A percentile compares a stretch with the other conserved stretches of the same genome.
Evolutionary conservation across 129 eudicot genomes (phyloP).

Genomic region (Glebionis coronaria): DNA sequence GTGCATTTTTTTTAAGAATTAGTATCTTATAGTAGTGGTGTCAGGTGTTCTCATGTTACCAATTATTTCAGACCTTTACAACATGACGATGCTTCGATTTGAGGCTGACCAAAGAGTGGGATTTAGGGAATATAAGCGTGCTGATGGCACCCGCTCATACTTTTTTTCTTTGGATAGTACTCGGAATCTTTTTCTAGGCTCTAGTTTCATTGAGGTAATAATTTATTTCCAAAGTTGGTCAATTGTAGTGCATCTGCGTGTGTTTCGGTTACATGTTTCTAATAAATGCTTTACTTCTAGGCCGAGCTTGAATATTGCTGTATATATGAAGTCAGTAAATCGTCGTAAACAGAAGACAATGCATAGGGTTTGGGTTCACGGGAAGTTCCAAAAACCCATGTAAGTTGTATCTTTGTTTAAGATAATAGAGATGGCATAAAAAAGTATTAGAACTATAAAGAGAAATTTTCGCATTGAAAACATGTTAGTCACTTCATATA

Average conservation of each 20-base stretch:
- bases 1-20: too few species aligned
- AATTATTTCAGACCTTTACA: too few species aligned
- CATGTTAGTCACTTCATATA: slow-evolving; percentile 20
- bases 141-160: slow-evolving; percentile 89
- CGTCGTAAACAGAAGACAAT: slow-evolving; percentile 73
- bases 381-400: slow-evolving; percentile 83
- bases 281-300: slow-evolving; percentile 31
- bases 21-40: too few species aligned
- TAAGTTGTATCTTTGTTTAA: slow-evolving; percentile 6
- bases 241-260: too few species aligned
- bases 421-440: too few species aligned
- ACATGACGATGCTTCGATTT: too few species aligned
- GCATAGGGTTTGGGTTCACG: slow-evolving; percentile 90
- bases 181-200: slow-evolving; percentile 53
- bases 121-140: slow-evolving; percentile 77
- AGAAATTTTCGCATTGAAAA: background rate
- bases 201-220: slow-evolving; percentile 71
- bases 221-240: slow-evolving; percentile 41
- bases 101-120: too few species aligned
- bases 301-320: slow-evolving; percentile 92
- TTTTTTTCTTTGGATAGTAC: slow-evolving; percentile 72
- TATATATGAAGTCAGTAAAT: slow-evolving; percentile 61
- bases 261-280: too few species aligned
- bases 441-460: background rate
- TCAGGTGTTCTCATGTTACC: too few species aligned